phyloP scores from a whole-genome alignment of 2,329 filamentous ascomycete species.

The Cordyceps cateniannulata region DNA sequence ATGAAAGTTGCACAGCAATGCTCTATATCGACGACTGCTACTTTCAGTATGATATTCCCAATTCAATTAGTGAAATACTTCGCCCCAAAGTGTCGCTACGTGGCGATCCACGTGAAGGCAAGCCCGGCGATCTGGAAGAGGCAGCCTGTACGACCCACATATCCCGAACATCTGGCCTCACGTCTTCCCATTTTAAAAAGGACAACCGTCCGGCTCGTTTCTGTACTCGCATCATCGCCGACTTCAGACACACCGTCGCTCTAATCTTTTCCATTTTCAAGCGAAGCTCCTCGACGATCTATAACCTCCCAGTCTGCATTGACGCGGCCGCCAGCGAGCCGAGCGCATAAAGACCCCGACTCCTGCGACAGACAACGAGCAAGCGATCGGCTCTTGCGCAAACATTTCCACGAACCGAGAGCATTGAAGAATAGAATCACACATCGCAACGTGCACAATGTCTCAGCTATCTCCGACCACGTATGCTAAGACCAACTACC shows the following conservation, averaged over 20 bases:
- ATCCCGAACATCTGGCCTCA: slow-evolving; percentile 10
- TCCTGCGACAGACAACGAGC: neutral
- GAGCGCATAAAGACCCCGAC: neutral
- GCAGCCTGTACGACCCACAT: slow-evolving; percentile 11
- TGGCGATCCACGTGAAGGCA: too few species aligned
- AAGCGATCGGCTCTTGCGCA: neutral
- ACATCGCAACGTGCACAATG: slow-evolving; percentile 21
- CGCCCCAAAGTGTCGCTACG: too few species aligned
- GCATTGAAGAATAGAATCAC: too few species aligned
- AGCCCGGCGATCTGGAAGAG: too few species aligned
- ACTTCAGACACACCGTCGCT: neutral
- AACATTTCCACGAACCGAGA: neutral
- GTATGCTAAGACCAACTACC: slow-evolving; percentile 68
- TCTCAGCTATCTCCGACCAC: slow-evolving; percentile 40
- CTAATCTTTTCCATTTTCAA: too few species aligned
- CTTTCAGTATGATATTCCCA: too few species aligned
- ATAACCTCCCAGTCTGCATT: neutral
- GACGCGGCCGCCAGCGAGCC: neutral
- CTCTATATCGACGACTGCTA: too few species aligned
- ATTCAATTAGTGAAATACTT: too few species aligned
- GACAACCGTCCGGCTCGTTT: neutral
- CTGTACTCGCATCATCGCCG: neutral
- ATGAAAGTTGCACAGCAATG: too few species aligned
- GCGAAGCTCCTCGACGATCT: neutral
- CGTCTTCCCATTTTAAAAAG: neutral